These are phyloP conservation scores for Dendrocalamus latiflorus DNA, from an alignment of 202 grass and related monocot genomes.

Conservation along the genomic window DNA sequence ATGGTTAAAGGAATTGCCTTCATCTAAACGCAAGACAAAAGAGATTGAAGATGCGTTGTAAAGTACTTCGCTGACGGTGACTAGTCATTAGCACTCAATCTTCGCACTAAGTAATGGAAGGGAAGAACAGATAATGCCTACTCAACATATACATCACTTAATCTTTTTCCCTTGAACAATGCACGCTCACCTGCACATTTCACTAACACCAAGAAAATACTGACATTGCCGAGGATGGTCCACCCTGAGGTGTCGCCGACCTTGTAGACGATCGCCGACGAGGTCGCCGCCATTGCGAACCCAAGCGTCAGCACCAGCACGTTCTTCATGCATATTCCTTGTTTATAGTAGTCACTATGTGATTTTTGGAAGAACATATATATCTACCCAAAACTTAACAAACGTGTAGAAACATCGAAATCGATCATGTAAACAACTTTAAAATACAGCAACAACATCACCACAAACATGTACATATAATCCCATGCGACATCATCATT, in stretches of 20 bases:
- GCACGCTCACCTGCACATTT: not conserved
- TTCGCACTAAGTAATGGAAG: not conserved
- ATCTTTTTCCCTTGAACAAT: not conserved
- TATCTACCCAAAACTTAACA: not conserved
- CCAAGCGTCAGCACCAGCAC: constrained; percentile 41
- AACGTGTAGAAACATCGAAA: not conserved
- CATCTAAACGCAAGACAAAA: constrained; percentile 12
- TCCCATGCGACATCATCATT: constrained; percentile 4
- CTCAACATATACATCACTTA: not conserved
- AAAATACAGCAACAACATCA: not conserved
- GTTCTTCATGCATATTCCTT: not conserved
- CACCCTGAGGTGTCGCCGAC: constrained; percentile 64
- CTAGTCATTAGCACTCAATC: not conserved
- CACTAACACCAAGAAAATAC: not conserved
- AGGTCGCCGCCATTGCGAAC: constrained; percentile 34
- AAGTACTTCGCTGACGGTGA: not conserved
- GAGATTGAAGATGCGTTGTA: not conserved
- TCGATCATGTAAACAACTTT: not conserved
- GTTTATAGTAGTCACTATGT: not conserved
- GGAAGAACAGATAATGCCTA: not conserved
- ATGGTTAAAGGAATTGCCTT: not conserved
- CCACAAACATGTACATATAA: constrained; percentile 31
- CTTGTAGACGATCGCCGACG: constrained; percentile 51
- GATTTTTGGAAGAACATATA: not conserved
- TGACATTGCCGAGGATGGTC: constrained; percentile 63